Evolutionary conservation across 768 basidiomycete species (phyloP).

Genomic region (Suillus subluteus): DNA sequence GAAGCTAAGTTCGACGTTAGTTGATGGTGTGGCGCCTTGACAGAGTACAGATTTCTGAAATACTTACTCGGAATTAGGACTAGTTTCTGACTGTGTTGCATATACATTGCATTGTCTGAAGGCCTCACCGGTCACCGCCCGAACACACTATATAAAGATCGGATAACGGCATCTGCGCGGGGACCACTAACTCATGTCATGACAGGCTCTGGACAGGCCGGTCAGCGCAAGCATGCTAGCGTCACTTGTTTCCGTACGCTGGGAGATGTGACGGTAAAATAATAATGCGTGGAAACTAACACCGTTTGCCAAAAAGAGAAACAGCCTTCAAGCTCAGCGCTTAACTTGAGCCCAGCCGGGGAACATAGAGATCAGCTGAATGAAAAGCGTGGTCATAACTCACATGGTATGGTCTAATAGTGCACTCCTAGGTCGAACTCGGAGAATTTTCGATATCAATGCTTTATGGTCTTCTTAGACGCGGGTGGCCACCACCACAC

Average conservation of each 20-base stretch:
- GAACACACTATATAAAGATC: constrained; percentile 3
- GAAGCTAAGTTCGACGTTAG: neutral
- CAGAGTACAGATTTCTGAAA: neutral
- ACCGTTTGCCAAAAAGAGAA: neutral
- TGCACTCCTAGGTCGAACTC: no score
- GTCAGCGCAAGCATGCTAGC: neutral
- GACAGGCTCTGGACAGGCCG: neutral
- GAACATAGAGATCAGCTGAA: neutral
- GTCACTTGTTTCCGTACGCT: neutral
- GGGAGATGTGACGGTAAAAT: neutral
- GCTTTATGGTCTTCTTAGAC: no score
- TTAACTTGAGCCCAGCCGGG: neutral
- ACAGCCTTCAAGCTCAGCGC: neutral
- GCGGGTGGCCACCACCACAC: neutral
- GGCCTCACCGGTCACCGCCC: no score
- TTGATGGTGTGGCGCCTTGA: neutral
- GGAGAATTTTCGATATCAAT: no score
- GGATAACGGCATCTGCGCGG: no score
- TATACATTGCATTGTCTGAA: neutral
- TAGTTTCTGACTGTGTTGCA: neutral
- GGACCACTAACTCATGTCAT: neutral
- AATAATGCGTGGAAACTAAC: neutral
- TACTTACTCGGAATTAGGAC: neutral
- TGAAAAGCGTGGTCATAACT: neutral
- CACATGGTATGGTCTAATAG: neutral